Conservation (phyloP, 768 basidiomycete species). For the Galerina sulciceps region DNA sequence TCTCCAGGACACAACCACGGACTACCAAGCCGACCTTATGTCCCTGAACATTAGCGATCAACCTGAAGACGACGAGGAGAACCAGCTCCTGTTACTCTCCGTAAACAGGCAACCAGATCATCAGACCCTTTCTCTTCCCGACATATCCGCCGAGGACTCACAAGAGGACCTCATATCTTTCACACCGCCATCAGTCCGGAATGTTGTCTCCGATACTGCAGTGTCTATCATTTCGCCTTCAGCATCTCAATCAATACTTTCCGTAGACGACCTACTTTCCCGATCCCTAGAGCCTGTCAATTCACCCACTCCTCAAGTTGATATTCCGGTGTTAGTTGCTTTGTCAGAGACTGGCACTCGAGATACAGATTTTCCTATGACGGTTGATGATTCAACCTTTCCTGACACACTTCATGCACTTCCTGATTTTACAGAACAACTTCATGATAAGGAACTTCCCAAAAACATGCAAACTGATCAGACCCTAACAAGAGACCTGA, state of each 20-base stretch:
- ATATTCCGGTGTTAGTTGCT: constrained; percentile 1
- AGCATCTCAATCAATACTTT: constrained; percentile 4
- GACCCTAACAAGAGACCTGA: constrained; percentile 7
- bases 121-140: not conserved
- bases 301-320: not conserved
- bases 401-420: not conserved
- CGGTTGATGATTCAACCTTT: not conserved
- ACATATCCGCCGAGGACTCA: not conserved
- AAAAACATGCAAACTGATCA: not conserved
- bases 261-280: constrained; percentile 24
- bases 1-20: constrained; percentile 11
- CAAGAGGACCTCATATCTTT: constrained; percentile 30
- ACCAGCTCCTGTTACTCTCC: not conserved
- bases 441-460: not conserved
- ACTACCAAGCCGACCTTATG: constrained; percentile 29
- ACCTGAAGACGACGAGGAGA: constrained; percentile 2
- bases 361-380: constrained; percentile 6
- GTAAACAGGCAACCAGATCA: not conserved
- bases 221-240: not conserved
- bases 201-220: not conserved
- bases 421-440: not conserved
- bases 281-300: constrained; percentile 12
- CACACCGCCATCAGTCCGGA: constrained; percentile 17
- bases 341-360: not conserved
- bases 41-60: constrained; percentile 17